Base-by-base conservation (phyloP, 192 early-diverging fungal genomes). In the Entomortierella beljakovae region DNA sequence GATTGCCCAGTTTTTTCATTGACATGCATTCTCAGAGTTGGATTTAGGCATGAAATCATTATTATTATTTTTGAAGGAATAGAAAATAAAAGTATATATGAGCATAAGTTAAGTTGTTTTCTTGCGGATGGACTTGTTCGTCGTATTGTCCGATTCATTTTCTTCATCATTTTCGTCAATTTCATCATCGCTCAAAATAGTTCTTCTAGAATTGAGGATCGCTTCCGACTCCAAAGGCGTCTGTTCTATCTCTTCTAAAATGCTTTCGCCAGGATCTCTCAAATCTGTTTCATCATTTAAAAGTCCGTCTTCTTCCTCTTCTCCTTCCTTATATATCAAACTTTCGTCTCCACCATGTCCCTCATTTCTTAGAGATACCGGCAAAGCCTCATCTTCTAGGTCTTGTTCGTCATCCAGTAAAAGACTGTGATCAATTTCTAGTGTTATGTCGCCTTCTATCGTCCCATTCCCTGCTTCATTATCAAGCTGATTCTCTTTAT, bases 401-500 rank as follows among this genome's bases (percentile, higher is more conserved):
- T 22, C 57, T 8, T 58, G 35, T 16, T 61, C 59, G 43, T 61
- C 43, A 48, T 68, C 73, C 43, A 63, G 6, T 2, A 77, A 15
- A 22, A 77, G 61, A 56, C 73, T 77, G 2, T 58, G 59, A 33
- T 77, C 73, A 43, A 76, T 63, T 23, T 76, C 73, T n/a, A 76
- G 18, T 6, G 73, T 76, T 34, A 67, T 10, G 42, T 76, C 65
- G 5, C 65, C 73, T 5, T 77, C 73, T 25, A 77, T 38, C 2
- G 73, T 68, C 37, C 25, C 46, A 38, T 77, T 77, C 8, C 54
- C 61, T 6, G 26, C 37, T 8, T 63, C 65, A 37, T 62, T 59
- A 28, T 68, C 73, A 1, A 58, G 15, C 25, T 77, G 73, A 31
- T 13, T 77, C 15, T 77, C 73, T 37, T 77, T 77, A 15, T 77